Base-by-base conservation (phyloP, 2,329 filamentous ascomycete genomes). In the Dothistroma septosporum region DNA sequence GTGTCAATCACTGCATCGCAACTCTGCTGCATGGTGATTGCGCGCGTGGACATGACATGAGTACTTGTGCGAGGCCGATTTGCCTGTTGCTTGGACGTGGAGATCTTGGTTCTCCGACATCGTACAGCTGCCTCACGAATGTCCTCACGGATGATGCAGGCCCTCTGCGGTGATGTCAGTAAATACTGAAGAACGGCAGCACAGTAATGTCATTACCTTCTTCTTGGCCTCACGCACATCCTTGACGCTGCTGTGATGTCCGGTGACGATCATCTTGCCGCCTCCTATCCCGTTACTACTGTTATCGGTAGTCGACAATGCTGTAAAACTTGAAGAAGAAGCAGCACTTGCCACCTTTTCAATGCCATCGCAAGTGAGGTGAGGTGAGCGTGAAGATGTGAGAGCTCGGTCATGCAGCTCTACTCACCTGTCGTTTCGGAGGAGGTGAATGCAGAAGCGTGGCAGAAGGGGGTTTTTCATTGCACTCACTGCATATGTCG, bases 1-100 rank as follows among this genome's bases (percentile, higher is more conserved):
- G 64, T 68, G 47, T 62, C 41, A 37, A 68, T 41, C 9, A 68
- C 63, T 11, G 60, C 52, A 4, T 60, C 55, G 2, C 33, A 47
- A 11, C 60, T 54, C 12, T 48, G 41, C 0, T 21, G 9, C 2
- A 54, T 60, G 0, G 61, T 64, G 37, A 53, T 33, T 4, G 16
- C 44, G 41, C 66, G 66, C 2, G 64, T 66, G 12, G 24, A 35
- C 64, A 65, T 66, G 35, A 1, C 14, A 19, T 64, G 62, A 19
- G 41, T 57, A 56, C 54, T 53, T 4, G 28, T 32, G 24, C 31
- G 50, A 19, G n/a, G 47, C 24, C 47, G 19, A 24, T 24, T 28
- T 28, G 47, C 21, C 10, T 9, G 19, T 28, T 19, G 22, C 6
- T 24, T 11, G 19, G 28, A 28, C 21, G 12, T 50, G 21, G 47